Evolutionary conservation across 441 rosid species (phyloP).

Genomic region (Arabidopsis lyrata): DNA sequence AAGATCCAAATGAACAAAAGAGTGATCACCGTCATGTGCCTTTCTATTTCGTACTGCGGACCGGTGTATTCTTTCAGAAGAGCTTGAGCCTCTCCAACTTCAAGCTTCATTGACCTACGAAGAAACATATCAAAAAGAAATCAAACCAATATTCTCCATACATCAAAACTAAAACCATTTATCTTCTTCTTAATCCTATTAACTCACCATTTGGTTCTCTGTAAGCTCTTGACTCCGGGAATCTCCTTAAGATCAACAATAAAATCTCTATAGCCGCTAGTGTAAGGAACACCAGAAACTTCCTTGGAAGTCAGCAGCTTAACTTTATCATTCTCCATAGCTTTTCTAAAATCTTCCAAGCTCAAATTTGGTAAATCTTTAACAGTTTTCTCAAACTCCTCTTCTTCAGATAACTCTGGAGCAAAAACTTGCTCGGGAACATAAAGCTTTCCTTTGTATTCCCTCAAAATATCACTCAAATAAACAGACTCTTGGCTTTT

Average conservation of each 20-base stretch:
- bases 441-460: slow-evolving; percentile 82
- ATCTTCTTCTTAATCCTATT: not conserved
- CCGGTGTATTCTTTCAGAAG: slow-evolving; percentile 77
- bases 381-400: slow-evolving; percentile 67
- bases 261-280: slow-evolving; percentile 56
- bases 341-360: slow-evolving; percentile 75
- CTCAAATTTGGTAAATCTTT: slow-evolving; percentile 77
- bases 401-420: slow-evolving; percentile 75
- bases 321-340: slow-evolving; percentile 68
- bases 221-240: slow-evolving; percentile 85
- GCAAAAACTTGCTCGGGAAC: slow-evolving; percentile 93
- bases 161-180: not conserved
- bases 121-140: slow-evolving; percentile 33
- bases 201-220: slow-evolving; percentile 87
- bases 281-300: slow-evolving; percentile 40
- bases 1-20: slow-evolving; percentile 40
- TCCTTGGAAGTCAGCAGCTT: slow-evolving; percentile 83
- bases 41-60: slow-evolving; percentile 75
- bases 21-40: slow-evolving; percentile 70
- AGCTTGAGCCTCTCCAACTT: slow-evolving; percentile 62
- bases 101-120: slow-evolving; percentile 81
- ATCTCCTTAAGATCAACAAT: slow-evolving; percentile 84
- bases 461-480: slow-evolving; percentile 81
- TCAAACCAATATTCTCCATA: slow-evolving; percentile 4
- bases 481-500: slow-evolving; percentile 59